A percentile compares a stretch with the other conserved stretches of the same genome.
phyloP scores from a whole-genome alignment of 345 rosid genomes.

The Populus tremula region DNA sequence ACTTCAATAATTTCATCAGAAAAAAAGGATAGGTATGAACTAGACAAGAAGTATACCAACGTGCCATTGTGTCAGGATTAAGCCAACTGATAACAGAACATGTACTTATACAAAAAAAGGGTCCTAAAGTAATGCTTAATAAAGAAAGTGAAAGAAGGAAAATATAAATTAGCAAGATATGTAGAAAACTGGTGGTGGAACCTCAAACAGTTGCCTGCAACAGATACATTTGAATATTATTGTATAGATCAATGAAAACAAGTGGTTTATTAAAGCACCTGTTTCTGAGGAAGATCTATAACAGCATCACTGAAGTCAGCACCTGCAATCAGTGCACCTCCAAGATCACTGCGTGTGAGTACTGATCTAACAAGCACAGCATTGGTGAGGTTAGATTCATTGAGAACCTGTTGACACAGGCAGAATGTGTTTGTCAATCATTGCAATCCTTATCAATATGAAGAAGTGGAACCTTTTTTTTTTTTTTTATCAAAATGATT shows the following conservation, averaged over 20 bases:
- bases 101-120: background rate
- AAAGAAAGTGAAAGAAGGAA: no score
- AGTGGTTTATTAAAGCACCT: conserved; percentile 37
- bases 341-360: conserved; percentile 89
- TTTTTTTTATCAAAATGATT: no score
- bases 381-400: conserved; percentile 83
- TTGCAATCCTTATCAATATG: background rate
- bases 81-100: background rate
- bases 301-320: conserved; percentile 98
- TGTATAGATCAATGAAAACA: background rate
- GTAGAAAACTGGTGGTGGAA: background rate
- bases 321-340: conserved; percentile 83
- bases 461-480: background rate
- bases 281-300: conserved; percentile 81
- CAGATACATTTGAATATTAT: no score
- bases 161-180: no score
- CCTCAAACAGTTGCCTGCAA: background rate
- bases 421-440: background rate
- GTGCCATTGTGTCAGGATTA: background rate
- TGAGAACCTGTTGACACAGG: conserved; percentile 52
- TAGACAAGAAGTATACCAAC: background rate
- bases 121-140: background rate
- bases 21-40: background rate
- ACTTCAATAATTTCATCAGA: background rate
- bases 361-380: conserved; percentile 81